Evolutionary conservation across 1,284 basidiomycete genomes (phyloP).

Genomic region (Tilletia caries): DNA sequence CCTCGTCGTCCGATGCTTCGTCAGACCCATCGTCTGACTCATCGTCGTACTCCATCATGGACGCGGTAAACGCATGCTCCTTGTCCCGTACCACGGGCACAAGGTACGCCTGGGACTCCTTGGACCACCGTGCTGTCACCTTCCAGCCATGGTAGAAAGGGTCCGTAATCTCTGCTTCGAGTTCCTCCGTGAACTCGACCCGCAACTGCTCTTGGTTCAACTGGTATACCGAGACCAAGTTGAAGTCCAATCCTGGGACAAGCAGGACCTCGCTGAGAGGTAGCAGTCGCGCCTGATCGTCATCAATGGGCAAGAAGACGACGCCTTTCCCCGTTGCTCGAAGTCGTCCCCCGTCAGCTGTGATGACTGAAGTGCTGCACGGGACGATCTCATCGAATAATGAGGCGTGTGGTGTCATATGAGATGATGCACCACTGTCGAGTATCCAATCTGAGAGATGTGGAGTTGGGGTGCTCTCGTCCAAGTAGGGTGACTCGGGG

Average conservation of each 20-base stretch:
- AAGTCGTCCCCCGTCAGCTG: not conserved
- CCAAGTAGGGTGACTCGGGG: not conserved
- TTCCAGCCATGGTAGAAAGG: not conserved
- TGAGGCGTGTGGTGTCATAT: not conserved
- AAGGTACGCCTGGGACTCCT: not conserved
- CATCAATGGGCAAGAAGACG: not conserved
- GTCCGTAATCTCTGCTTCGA: not conserved
- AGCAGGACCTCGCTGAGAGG: not conserved
- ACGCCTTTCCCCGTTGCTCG: not conserved
- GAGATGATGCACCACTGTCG: not conserved
- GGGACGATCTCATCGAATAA: not conserved
- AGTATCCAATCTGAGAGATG: not conserved
- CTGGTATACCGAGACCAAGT: slow-evolving; percentile 2
- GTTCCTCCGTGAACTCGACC: not conserved
- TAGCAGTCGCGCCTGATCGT: not conserved
- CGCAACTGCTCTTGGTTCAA: not conserved
- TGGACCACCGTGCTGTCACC: not conserved
- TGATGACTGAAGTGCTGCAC: not conserved
- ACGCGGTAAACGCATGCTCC: not conserved
- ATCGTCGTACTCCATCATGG: not conserved
- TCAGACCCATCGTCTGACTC: not conserved
- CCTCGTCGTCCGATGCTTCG: not conserved
- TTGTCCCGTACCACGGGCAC: not conserved
- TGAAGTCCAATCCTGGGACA: not conserved
- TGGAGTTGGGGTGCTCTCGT: not conserved